These are phyloP conservation scores for Cardamine occulta DNA, from an alignment of 345 rosid species.

Conservation along the genomic window DNA sequence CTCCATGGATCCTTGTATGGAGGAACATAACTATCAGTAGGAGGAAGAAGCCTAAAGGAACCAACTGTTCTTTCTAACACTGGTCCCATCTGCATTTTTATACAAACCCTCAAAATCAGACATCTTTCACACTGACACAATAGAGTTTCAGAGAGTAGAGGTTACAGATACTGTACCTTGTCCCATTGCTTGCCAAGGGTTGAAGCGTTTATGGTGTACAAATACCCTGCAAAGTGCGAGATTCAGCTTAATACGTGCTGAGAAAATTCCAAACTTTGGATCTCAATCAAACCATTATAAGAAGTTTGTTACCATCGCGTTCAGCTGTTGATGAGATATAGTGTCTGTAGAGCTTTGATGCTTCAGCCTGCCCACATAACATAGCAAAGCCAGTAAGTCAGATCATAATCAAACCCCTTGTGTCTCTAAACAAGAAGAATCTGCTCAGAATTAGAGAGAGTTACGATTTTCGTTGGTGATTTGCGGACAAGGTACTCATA, in stretches of 20 bases:
- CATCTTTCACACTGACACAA: slow-evolving; percentile 20
- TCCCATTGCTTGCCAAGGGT: slow-evolving; percentile 87
- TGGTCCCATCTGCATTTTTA: slow-evolving; percentile 79
- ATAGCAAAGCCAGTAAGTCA: background rate
- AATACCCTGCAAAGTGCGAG: slow-evolving; percentile 61
- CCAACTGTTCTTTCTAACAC: slow-evolving; percentile 63
- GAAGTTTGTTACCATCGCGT: slow-evolving; percentile 72
- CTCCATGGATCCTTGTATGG: slow-evolving; percentile 98
- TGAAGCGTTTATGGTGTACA: slow-evolving; percentile 88
- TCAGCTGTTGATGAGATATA: slow-evolving; percentile 82
- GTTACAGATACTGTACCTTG: slow-evolving; percentile 54
- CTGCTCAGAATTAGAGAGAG: slow-evolving; percentile 13
- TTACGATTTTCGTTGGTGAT: slow-evolving; percentile 76
- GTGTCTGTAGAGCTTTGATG: slow-evolving; percentile 77
- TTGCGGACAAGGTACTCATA: slow-evolving; percentile 90
- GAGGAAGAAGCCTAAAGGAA: slow-evolving; percentile 82
- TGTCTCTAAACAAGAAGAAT: background rate
- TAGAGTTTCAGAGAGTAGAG: slow-evolving; percentile 10
- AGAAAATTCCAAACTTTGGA: background rate
- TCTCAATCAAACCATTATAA: slow-evolving; percentile 9
- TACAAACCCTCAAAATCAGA: slow-evolving; percentile 24
- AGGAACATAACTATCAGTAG: slow-evolving; percentile 79
- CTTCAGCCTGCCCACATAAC: slow-evolving; percentile 61
- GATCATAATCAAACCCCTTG: slow-evolving; percentile 15
- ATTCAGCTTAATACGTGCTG: background rate